Conservation (phyloP, 1,284 basidiomycete genomes). For the Dichomitus squalens region DNA sequence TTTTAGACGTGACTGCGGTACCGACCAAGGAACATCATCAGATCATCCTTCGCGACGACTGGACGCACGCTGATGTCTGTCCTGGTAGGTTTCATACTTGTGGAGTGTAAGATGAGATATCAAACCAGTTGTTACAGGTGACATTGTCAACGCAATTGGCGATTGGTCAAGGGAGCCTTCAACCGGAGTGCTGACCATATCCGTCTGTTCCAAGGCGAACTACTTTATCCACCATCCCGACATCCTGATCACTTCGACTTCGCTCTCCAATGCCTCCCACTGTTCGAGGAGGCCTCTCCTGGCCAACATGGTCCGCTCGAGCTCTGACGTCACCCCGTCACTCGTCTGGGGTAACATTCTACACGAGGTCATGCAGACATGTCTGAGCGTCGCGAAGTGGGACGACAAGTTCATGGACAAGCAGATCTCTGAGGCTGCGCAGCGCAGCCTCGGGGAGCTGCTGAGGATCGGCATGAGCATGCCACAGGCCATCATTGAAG, state of each 20-base stretch:
- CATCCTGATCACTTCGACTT: slow-evolving; percentile 85
- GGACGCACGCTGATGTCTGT: slow-evolving; percentile 59
- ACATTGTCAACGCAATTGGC: slow-evolving; percentile 81
- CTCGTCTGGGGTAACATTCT: slow-evolving; percentile 90
- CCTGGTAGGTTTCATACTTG: slow-evolving; percentile 48
- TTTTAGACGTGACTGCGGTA: slow-evolving; percentile 46
- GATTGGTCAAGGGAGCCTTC: slow-evolving; percentile 27
- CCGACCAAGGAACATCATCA: slow-evolving; percentile 35
- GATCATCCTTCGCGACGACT: slow-evolving; percentile 67
- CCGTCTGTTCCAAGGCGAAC: slow-evolving; percentile 58
- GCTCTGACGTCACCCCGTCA: slow-evolving; percentile 59
- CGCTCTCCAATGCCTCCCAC: slow-evolving; percentile 79
- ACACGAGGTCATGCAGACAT: slow-evolving; percentile 86
- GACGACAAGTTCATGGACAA: slow-evolving; percentile 57
- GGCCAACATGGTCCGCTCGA: slow-evolving; percentile 58
- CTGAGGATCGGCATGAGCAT: slow-evolving; percentile 62
- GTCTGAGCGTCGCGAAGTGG: slow-evolving; percentile 64
- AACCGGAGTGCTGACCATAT: slow-evolving; percentile 45
- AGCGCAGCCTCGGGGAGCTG: slow-evolving; percentile 57
- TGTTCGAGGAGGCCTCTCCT: slow-evolving; percentile 86
- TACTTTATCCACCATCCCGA: slow-evolving; percentile 88
- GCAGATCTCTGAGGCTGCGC: slow-evolving; percentile 57
- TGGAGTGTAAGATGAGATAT: too few species aligned
- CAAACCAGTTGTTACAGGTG: too few species aligned
- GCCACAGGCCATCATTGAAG: slow-evolving; percentile 65